Percentiles rank a stretch among this genome's conserved stretches.
phyloP scores from a whole-genome alignment of 345 rosid species.

The Conringia planisiliqua region DNA sequence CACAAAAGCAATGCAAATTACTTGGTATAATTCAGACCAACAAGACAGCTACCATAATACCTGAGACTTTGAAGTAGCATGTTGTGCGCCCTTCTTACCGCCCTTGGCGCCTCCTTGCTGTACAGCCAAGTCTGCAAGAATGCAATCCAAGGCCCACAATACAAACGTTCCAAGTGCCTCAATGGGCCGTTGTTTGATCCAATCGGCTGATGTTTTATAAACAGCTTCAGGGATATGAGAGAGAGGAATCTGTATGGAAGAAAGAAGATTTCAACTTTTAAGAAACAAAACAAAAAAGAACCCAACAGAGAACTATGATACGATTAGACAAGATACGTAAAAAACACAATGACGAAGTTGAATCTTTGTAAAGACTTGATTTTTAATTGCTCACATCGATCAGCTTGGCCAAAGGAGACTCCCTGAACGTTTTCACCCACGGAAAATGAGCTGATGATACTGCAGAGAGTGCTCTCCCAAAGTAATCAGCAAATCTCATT shows the following conservation, averaged over 20 bases:
- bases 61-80: constrained; percentile 62
- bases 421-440: constrained; percentile 56
- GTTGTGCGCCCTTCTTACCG: constrained; percentile 51
- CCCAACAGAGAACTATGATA: neutral
- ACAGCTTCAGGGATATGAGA: constrained; percentile 57
- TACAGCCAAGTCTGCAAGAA: constrained; percentile 51
- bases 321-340: neutral
- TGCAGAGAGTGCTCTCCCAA: constrained; percentile 52
- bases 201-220: constrained; percentile 57
- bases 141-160: constrained; percentile 58
- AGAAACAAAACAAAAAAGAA: neutral
- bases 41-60: constrained; percentile 19
- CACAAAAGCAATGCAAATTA: neutral
- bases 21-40: neutral
- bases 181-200: constrained; percentile 57
- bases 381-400: constrained; percentile 43
- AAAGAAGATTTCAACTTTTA: constrained; percentile 5
- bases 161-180: constrained; percentile 60
- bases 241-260: constrained; percentile 47
- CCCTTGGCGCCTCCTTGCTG: constrained; percentile 49
- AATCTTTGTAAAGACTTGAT: neutral
- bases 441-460: constrained; percentile 56
- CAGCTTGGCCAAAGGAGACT: constrained; percentile 46
- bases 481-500: constrained; percentile 59
- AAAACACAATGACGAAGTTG: neutral